A percentile compares a stretch with the other conserved stretches of the same genome.
Conservation (phyloP, 257 asterid genomes). For the Linaria vulgaris region DNA sequence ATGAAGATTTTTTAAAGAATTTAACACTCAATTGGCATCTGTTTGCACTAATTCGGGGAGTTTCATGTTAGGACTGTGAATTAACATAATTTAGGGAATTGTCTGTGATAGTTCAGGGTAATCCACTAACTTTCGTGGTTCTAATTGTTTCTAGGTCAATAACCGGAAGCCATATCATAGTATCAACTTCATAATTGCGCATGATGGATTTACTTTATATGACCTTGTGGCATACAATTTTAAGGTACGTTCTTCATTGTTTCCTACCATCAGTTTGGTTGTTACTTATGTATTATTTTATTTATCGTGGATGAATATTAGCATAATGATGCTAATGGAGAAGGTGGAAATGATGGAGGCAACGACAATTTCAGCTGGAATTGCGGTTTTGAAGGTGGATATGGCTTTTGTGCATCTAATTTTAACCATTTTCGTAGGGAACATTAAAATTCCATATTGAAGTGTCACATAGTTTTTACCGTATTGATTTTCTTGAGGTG, state of each 20-base stretch:
- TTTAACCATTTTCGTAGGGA: neutral
- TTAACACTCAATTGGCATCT: neutral
- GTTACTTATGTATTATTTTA: slow-evolving; percentile 13
- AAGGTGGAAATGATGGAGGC: slow-evolving; percentile 94
- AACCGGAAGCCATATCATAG: slow-evolving; percentile 89
- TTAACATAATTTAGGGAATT: slow-evolving; percentile 6
- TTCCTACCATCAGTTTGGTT: slow-evolving; percentile 2
- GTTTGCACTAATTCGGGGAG: neutral
- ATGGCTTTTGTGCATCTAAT: slow-evolving; percentile 12
- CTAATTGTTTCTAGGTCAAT: slow-evolving; percentile 53
- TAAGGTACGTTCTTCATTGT: slow-evolving; percentile 54
- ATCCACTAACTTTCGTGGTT: slow-evolving; percentile 9
- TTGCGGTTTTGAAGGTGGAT: slow-evolving; percentile 86
- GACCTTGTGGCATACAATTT: slow-evolving; percentile 92
- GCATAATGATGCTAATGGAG: slow-evolving; percentile 98
- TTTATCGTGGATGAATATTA: slow-evolving; percentile 35
- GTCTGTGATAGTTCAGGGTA: slow-evolving; percentile 17
- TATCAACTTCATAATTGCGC: slow-evolving; percentile 86
- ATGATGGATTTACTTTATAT: slow-evolving; percentile 89
- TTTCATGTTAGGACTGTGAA: neutral
- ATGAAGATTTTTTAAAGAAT: neutral
- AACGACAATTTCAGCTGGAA: slow-evolving; percentile 98
- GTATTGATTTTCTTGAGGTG: no score
- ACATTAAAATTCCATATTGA: no score
- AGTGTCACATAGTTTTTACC: no score